A percentile compares a stretch with the other conserved stretches of the same genome.
Conservation (phyloP, 345 rosid species). For the Garcia nutans region DNA sequence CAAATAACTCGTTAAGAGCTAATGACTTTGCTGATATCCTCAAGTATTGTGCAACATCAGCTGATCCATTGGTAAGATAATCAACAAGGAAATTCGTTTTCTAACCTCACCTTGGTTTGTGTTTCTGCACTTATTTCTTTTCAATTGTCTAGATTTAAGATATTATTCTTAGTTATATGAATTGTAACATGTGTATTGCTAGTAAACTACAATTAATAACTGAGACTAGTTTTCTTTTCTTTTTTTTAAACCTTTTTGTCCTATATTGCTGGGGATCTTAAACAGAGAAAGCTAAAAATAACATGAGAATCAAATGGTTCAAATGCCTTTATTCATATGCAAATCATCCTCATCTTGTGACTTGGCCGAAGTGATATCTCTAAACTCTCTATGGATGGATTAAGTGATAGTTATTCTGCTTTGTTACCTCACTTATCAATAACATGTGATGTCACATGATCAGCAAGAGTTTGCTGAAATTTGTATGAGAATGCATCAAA, state of each 20-base stretch:
- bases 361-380: not conserved
- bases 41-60: slow-evolving; percentile 57
- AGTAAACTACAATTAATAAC: not conserved
- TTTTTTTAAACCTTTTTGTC: not conserved
- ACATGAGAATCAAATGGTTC: not conserved
- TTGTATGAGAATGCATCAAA: not conserved
- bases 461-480: not conserved
- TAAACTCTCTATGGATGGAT: not conserved
- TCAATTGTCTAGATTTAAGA: not conserved
- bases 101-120: not conserved
- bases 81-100: slow-evolving; percentile 4
- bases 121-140: not conserved
- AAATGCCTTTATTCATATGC: not conserved
- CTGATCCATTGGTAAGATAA: slow-evolving; percentile 73
- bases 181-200: not conserved
- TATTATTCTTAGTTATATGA: not conserved
- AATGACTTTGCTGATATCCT: slow-evolving; percentile 56
- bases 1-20: slow-evolving; percentile 29
- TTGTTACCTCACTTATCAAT: not conserved
- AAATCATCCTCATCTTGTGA: not conserved
- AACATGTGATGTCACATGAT: not conserved
- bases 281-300: not conserved
- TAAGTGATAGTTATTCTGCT: not conserved
- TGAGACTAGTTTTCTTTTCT: not conserved
- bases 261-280: not conserved